Evolutionary conservation across 345 rosid species (phyloP).

Genomic region (Carallia pectinifolia): DNA sequence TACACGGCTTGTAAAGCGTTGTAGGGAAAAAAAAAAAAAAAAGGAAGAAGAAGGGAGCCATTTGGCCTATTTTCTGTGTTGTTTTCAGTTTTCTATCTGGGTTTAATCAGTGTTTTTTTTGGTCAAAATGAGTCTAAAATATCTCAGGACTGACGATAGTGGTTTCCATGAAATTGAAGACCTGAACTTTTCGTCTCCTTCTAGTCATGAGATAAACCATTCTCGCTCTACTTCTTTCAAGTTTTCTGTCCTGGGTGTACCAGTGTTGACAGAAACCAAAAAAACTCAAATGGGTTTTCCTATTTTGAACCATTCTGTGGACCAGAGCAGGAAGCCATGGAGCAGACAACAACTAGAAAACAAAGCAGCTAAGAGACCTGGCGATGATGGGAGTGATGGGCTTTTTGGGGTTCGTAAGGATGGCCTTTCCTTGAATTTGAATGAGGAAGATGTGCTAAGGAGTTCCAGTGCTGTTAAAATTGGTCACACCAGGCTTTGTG

Average conservation of each 20-base stretch:
- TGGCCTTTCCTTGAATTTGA: conserved; percentile 24
- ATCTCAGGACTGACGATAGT: conserved; percentile 13
- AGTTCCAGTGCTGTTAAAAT: conserved; percentile 22
- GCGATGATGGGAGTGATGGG: conserved; percentile 24
- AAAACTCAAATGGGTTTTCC: conserved; percentile 35
- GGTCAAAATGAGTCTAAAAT: conserved; percentile 36
- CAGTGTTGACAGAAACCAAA: neutral
- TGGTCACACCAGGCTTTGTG: conserved; percentile 47
- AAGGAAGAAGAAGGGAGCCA: no score
- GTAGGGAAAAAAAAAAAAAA: neutral
- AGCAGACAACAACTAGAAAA: conserved; percentile 19
- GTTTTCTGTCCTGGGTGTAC: conserved; percentile 14
- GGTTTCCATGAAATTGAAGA: conserved; percentile 25
- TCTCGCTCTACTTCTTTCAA: conserved; percentile 17
- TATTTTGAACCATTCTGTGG: conserved; percentile 28
- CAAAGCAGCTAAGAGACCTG: conserved; percentile 22
- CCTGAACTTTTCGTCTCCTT: conserved; percentile 27
- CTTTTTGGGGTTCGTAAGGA: conserved; percentile 21
- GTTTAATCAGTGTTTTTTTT: neutral
- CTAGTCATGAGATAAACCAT: conserved; percentile 14
- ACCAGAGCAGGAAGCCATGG: conserved; percentile 14
- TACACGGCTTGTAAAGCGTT: conserved; percentile 9
- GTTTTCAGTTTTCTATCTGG: neutral
- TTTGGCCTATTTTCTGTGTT: neutral
- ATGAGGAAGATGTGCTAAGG: conserved; percentile 21